Base-by-base conservation (phyloP, 2,329 filamentous ascomycete species). In the Ambrosiella beaveri region DNA sequence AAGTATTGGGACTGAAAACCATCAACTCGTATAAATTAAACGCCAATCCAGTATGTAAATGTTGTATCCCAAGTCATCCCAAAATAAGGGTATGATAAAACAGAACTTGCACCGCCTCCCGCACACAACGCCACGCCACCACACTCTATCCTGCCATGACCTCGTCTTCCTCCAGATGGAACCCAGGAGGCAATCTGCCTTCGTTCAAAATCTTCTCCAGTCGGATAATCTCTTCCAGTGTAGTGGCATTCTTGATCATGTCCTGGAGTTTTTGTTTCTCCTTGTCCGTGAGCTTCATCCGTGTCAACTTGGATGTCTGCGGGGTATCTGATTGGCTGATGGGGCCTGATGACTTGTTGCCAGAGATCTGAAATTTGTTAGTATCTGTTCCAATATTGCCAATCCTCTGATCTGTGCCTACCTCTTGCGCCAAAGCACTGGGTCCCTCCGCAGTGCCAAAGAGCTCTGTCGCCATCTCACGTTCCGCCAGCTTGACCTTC, bases 151-250 rank as follows among this genome's bases (percentile, higher is more conserved):
- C 79, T 70, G 84, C 79, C 81, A 84, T 84, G 12, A 70, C 71
- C 63, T 78, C 76, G 53, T 61, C 62, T 45, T 72, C 75, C 51
- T 73, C 74, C 40, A 71, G 66, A 40, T 79, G 74, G 38, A 82
- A 78, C 36, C 82, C 86, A 39, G 78, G 76, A 1, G 91, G 91
- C 69, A 97, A 77, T 66, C 86, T 77, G 1, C 93, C 93, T 69
- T 97, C 91, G 62, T 87, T 86, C 63, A 97, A 72, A 70, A 93
- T 88, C 74, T 91, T 95, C 74, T 98, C 93, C 67, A 98, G 70
- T 64, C 81, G 78, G 59, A 88, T 84, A 67, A 98, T 94, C 73
- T 97, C 93, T 64, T 89, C 85, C 66, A 98, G 69, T 66, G 85
- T 95, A 69, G 85, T 89, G 5, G 93, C 91, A 66, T 87, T 88